Base-by-base conservation (phyloP, 257 asterid species). In the Fraxinus pennsylvanica region DNA sequence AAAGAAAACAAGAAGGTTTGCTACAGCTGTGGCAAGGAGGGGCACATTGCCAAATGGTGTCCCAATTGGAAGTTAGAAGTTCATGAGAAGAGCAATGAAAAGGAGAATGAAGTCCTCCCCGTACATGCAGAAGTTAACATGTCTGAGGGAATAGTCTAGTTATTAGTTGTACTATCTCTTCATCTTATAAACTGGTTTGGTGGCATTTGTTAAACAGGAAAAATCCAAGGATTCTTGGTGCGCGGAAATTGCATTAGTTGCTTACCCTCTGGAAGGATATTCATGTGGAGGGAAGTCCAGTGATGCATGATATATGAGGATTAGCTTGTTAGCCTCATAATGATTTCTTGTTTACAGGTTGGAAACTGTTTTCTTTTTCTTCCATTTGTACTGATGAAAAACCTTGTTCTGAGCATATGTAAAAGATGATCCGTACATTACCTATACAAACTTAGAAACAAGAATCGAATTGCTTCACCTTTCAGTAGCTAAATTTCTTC, bases 21-120 rank as follows among this genome's bases (percentile, higher is more conserved):
- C 88, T 86, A 79, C 69, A 61, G 15, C 22, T 90, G 96, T 77
- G 82, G 83, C 57, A 82, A 78, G 73, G 90, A 81, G 74, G 94
- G 96, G 81, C 94, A 89, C 76, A 79, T 89, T 7, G 63, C 68
- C 69, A 86, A 73, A 71, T 3, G 81, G 43, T 89, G 97, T 71
- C 90, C 81, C 9, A 75, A 22, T 32, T 77, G 81, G 50, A 83
- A 82, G 75, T 27, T 57, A 41, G 84, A 83, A 70, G 72, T 17
- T 21, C 0, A 50, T 1, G 81, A 82, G 43, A 86, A 79, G 81
- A 78, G 81, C 79, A 43, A 57, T 17, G 76, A 50, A 0, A 82
- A 59, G 76, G 87, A 82, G 73, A 84, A 74, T 15, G 87, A 66
- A 52, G 71, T 13, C 68, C 27, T 21, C 35, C 72, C 73, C 22